Evolutionary conservation across 2,329 filamentous ascomycete genomes (phyloP).

Genomic region (Plectosphaerella sp.): DNA sequence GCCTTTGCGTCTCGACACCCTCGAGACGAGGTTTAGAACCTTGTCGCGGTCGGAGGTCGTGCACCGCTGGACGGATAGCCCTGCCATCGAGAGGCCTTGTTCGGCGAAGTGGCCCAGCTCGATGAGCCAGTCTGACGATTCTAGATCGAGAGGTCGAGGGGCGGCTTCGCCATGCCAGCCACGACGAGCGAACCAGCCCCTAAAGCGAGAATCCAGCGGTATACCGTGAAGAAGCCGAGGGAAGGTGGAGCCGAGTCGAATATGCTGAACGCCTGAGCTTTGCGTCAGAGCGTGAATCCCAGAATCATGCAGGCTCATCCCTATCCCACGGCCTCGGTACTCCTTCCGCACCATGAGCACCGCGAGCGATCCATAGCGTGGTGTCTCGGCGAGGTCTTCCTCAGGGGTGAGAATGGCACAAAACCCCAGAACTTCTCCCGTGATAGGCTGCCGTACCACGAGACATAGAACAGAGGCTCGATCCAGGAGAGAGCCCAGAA

Average conservation of each 20-base stretch:
- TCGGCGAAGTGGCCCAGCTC: constrained; percentile 44
- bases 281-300: constrained; percentile 43
- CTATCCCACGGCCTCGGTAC: constrained; percentile 45
- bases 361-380: constrained; percentile 52
- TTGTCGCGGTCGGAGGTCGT: constrained; percentile 37
- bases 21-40: constrained; percentile 46
- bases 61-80: constrained; percentile 40
- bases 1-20: constrained; percentile 38
- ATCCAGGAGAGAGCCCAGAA: constrained; percentile 41
- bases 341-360: constrained; percentile 46
- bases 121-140: constrained; percentile 50
- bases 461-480: constrained; percentile 56
- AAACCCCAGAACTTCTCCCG: constrained; percentile 45
- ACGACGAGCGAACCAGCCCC: constrained; percentile 49
- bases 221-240: constrained; percentile 54
- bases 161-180: constrained; percentile 40
- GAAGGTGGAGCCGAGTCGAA: constrained; percentile 56
- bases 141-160: constrained; percentile 15
- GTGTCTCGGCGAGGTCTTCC: constrained; percentile 45
- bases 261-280: constrained; percentile 45
- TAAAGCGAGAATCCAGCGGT: constrained; percentile 33
- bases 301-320: constrained; percentile 46
- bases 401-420: constrained; percentile 58
- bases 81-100: constrained; percentile 31
- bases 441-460: constrained; percentile 44